These are phyloP conservation scores for Leptomonas seymouri DNA, from an alignment of 208 protist species.

Conservation along the genomic window DNA sequence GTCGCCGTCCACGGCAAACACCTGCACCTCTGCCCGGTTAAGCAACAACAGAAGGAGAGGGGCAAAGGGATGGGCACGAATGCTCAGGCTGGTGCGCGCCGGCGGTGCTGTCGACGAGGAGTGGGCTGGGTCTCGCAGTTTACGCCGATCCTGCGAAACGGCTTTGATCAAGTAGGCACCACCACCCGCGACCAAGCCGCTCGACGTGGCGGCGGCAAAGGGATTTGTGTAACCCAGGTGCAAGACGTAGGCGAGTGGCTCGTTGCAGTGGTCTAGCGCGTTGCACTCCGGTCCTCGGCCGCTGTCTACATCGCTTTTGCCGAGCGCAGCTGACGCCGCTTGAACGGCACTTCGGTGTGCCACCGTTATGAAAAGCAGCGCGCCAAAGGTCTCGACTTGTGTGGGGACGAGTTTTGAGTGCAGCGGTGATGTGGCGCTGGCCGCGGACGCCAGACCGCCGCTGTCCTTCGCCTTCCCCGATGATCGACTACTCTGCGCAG, in stretches of 20 bases:
- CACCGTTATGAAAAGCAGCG: conserved; percentile 36
- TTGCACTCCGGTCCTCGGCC: conserved; percentile 24
- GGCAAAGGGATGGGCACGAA: conserved; percentile 44
- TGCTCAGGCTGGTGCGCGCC: conserved; percentile 9
- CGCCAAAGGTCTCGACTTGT: conserved; percentile 38
- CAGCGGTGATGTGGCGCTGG: conserved; percentile 23
- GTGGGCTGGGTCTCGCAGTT: conserved; percentile 4
- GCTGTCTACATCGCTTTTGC: background rate
- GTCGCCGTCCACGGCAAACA: conserved; percentile 31
- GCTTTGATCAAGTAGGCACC: conserved; percentile 37
- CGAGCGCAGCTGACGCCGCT: background rate
- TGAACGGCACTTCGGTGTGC: conserved; percentile 20
- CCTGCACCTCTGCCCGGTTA: conserved; percentile 29
- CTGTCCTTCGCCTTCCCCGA: no score
- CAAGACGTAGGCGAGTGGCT: conserved; percentile 34
- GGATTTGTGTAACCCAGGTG: conserved; percentile 38
- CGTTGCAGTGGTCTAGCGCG: conserved; percentile 19
- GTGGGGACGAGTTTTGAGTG: conserved; percentile 23
- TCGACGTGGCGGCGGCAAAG: conserved; percentile 21
- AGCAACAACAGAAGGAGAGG: conserved; percentile 35
- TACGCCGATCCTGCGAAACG: conserved; percentile 2
- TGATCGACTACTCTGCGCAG: no score
- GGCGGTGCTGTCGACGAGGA: background rate
- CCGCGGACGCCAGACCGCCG: background rate
- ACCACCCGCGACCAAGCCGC: conserved; percentile 11